A percentile compares a stretch with the other conserved stretches of the same genome.
phyloP scores from a whole-genome alignment of 352 stramenopile genomes.

The Pythium phragmiticola region DNA sequence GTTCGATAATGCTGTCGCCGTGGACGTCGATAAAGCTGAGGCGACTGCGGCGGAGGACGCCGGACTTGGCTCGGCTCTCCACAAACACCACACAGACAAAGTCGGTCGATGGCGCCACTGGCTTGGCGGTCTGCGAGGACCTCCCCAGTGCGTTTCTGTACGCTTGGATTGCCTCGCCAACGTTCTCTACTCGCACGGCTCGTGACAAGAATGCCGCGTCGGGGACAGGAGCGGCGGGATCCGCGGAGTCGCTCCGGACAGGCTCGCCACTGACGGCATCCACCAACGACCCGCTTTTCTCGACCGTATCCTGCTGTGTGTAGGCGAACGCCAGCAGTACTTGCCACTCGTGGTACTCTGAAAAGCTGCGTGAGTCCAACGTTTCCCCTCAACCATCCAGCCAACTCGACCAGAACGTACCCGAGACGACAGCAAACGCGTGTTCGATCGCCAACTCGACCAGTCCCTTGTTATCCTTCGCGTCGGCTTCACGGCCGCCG shows the following conservation, averaged over 20 bases:
- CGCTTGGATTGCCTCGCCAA: constrained; percentile 33
- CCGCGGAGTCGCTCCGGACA: background rate
- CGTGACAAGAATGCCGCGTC: constrained; percentile 25
- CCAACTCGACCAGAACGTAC: constrained; percentile 4
- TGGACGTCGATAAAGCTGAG: constrained; percentile 52
- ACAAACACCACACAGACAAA: constrained; percentile 50
- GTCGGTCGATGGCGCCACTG: constrained; percentile 14
- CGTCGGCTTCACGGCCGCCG: constrained; percentile 26
- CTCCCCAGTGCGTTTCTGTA: constrained; percentile 32
- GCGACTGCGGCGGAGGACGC: constrained; percentile 31
- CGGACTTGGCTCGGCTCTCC: constrained; percentile 32
- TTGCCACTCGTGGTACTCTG: constrained; percentile 21
- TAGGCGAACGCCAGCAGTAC: constrained; percentile 10
- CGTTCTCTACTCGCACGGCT: constrained; percentile 30
- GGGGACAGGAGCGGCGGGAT: background rate
- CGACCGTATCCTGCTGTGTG: constrained; percentile 1
- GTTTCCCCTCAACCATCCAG: background rate
- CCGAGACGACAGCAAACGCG: constrained; percentile 11
- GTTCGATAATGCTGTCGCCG: constrained; percentile 49
- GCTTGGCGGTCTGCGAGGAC: background rate
- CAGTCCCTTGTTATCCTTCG: constrained; percentile 18
- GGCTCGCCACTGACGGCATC: constrained; percentile 12
- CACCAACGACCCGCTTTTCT: constrained; percentile 4
- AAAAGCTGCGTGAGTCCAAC: background rate
- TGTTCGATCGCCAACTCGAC: constrained; percentile 23